These are phyloP conservation scores for Mollisiaceae sp. DNA, from an alignment of 2,329 filamentous ascomycete species.

Conservation along the genomic window DNA sequence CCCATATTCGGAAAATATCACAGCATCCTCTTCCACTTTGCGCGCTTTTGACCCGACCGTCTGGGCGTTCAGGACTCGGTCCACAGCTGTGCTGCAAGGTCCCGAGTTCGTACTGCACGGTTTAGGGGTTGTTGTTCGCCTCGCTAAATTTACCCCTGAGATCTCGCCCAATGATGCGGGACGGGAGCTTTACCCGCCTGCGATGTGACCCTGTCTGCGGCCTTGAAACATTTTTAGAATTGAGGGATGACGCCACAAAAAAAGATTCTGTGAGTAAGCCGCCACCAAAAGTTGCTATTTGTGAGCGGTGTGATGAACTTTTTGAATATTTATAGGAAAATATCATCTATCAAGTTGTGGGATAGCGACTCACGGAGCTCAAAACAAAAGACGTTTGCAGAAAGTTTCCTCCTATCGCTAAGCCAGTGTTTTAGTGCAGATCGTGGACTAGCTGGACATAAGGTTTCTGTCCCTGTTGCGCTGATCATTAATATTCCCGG, in stretches of 20 bases:
- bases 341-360: no score
- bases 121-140: neutral
- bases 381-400: no score
- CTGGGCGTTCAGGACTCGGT: neutral
- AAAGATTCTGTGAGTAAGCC: neutral
- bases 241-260: conserved; percentile 3
- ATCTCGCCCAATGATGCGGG: neutral
- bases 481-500: no score
- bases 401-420: no score
- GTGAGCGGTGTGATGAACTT: neutral
- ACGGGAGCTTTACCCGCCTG: neutral
- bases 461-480: no score
- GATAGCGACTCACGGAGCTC: no score
- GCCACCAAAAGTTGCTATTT: neutral
- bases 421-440: no score
- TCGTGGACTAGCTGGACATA: no score
- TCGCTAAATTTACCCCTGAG: conserved; percentile 4
- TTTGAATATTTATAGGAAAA: neutral
- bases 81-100: neutral
- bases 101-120: neutral
- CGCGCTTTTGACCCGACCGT: neutral
- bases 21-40: neutral
- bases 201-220: neutral
- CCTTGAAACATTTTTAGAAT: conserved; percentile 1
- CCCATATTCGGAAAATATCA: neutral